phyloP scores from a whole-genome alignment of 768 basidiomycete species.

The Suillus discolor region DNA sequence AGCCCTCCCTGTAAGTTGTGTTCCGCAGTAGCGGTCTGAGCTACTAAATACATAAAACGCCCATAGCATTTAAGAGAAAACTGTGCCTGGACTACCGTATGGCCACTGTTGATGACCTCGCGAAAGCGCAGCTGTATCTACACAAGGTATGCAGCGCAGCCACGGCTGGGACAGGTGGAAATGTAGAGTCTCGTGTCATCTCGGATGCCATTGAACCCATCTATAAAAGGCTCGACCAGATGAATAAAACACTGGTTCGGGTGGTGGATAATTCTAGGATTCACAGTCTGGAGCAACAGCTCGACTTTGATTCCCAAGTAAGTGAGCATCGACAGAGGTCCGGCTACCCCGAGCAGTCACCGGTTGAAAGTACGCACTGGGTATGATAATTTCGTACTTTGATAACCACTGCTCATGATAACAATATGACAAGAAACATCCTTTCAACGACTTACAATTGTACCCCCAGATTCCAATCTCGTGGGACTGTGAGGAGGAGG shows the following conservation, averaged over 20 bases:
- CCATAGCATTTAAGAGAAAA: not conserved
- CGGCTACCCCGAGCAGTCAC: not conserved
- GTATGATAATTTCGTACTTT: not conserved
- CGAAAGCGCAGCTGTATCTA: not conserved
- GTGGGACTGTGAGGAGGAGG: too few relatives aligned
- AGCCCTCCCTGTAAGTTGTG: not conserved
- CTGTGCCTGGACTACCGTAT: rapidly evolving
- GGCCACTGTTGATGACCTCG: not conserved
- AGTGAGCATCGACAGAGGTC: not conserved
- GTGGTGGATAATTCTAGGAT: not conserved
- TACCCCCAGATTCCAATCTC: too few relatives aligned
- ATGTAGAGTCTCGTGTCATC: not conserved
- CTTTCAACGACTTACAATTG: too few relatives aligned
- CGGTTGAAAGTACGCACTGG: too few relatives aligned
- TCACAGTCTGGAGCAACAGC: not conserved
- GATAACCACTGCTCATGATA: not conserved
- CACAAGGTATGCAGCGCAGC: too few relatives aligned
- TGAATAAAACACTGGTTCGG: not conserved
- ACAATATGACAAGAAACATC: not conserved
- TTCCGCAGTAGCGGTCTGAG: not conserved
- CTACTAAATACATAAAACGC: not conserved
- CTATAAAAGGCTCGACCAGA: not conserved
- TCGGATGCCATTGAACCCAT: not conserved
- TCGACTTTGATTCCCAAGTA: not conserved
- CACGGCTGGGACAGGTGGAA: not conserved